phyloP scores from a whole-genome alignment of 805 yeast genomes.

The Komagataella pastoris region DNA sequence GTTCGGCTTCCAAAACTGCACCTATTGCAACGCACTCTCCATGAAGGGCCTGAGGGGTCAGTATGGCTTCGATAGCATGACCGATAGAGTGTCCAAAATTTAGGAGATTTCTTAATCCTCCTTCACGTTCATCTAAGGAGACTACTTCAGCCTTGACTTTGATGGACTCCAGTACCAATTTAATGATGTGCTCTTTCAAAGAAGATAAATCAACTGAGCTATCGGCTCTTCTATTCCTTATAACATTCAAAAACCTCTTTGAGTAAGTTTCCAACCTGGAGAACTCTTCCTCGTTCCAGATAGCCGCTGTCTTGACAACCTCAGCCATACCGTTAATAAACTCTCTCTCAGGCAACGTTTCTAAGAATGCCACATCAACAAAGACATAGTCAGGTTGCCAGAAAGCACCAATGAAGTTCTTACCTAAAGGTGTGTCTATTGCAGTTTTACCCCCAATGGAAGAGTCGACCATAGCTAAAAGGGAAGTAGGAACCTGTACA shows the following conservation, averaged over 20 bases:
- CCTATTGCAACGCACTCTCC: conserved; percentile 99
- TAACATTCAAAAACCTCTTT: conserved; percentile 51
- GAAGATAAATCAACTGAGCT: conserved; percentile 48
- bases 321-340: conserved; percentile 98
- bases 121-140: conserved; percentile 87
- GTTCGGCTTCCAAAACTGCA: conserved; percentile 87
- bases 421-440: conserved; percentile 91
- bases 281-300: conserved; percentile 89
- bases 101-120: conserved; percentile 80
- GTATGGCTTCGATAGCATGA: conserved; percentile 95
- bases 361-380: conserved; percentile 78
- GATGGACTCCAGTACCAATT: conserved; percentile 75
- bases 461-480: conserved; percentile 95
- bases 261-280: conserved; percentile 72
- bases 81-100: conserved; percentile 97
- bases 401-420: conserved; percentile 92
- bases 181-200: conserved; percentile 61
- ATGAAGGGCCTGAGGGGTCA: conserved; percentile 91
- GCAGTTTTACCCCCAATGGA: conserved; percentile 98
- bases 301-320: conserved; percentile 94
- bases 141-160: conserved; percentile 91
- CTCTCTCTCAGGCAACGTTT: conserved; percentile 84
- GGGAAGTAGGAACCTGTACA: conserved; percentile 86
- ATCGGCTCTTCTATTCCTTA: conserved; percentile 28
- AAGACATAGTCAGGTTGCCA: conserved; percentile 91